phyloP scores from a whole-genome alignment of 129 eudicot genomes.

The Chrysanthemum lavandulifolium region DNA sequence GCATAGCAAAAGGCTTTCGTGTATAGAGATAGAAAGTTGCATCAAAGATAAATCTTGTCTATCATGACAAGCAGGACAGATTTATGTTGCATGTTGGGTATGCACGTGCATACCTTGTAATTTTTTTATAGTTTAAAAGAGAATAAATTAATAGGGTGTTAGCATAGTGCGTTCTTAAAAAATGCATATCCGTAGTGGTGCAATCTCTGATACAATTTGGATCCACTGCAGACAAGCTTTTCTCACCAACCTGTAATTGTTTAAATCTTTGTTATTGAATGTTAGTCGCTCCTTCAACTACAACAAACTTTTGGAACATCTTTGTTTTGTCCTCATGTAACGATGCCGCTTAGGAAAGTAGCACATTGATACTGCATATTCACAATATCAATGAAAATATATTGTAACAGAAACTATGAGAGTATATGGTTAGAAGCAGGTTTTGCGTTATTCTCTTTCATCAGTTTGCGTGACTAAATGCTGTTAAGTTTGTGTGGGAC shows the following conservation, averaged over 20 bases:
- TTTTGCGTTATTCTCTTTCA: no score
- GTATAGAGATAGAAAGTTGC: not conserved
- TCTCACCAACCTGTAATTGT: no score
- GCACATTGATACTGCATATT: not conserved
- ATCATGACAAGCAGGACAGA: not conserved
- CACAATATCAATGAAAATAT: not conserved
- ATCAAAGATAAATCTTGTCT: not conserved
- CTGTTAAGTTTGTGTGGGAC: no score
- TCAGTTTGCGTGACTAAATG: no score
- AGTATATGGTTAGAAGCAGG: no score
- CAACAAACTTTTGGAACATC: not conserved
- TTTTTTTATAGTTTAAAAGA: not conserved
- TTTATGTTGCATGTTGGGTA: not conserved
- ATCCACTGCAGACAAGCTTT: conserved; percentile 1
- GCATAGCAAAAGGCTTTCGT: not conserved
- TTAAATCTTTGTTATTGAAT: not conserved
- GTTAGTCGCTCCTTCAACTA: not conserved
- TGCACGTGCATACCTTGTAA: not conserved
- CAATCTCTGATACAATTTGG: not conserved
- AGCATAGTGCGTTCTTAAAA: no score
- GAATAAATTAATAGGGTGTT: no score
- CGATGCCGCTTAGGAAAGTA: not conserved
- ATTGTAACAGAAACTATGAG: no score
- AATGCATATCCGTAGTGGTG: no score
- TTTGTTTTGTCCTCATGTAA: not conserved